A percentile compares a stretch with the other conserved stretches of the same genome.
Evolutionary conservation across 441 rosid genomes (phyloP).

Genomic region (Euphorbia celastroides): DNA sequence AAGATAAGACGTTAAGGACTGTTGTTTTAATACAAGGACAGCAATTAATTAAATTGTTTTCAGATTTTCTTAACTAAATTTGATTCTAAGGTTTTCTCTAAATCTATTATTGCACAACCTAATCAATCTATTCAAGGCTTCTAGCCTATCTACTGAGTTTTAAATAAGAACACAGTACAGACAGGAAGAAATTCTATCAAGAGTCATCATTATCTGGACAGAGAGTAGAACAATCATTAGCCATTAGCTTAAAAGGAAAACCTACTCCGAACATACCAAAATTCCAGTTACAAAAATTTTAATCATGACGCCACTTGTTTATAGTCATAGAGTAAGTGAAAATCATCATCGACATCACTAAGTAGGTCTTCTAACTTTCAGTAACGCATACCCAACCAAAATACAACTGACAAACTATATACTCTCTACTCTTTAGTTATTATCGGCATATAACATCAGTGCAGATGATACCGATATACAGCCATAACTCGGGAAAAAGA

Average conservation of each 20-base stretch:
- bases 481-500: slow-evolving; percentile 9
- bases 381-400: background rate
- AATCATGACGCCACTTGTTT: background rate
- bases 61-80: background rate
- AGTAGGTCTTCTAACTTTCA: background rate
- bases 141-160: background rate
- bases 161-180: background rate
- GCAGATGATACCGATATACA: background rate
- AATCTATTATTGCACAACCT: background rate
- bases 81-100: background rate
- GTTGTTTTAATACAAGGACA: background rate
- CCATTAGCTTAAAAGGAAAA: background rate
- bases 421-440: background rate
- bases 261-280: background rate
- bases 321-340: background rate
- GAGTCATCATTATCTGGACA: background rate
- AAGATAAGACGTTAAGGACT: background rate
- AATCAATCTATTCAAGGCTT: background rate
- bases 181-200: background rate
- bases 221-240: background rate
- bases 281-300: background rate
- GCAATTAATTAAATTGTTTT: background rate
- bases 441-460: background rate
- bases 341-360: background rate
- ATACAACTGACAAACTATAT: too few species aligned